Evolutionary conservation across 805 yeast species (phyloP), one percentile per base, ranked within the genome.

Genomic region (Nakazawaea wyomingensis): DNA sequence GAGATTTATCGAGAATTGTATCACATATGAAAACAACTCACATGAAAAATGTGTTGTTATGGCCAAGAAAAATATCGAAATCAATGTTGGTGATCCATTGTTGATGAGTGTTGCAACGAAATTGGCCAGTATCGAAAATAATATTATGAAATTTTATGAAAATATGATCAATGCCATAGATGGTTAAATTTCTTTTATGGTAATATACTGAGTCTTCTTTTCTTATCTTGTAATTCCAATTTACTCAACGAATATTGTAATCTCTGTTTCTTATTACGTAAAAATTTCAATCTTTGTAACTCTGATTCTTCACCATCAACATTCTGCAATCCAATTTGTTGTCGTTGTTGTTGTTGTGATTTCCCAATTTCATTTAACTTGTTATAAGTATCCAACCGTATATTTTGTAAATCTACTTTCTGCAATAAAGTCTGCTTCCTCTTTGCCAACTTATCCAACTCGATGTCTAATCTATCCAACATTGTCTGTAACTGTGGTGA

Each of bases 11-110:
- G 79, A 82, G 14, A 71, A 82, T 47, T 77, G 85, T 43, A 62
- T 80, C 13, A 82, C 89, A 0, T 82, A 73, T 56, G 64, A 74
- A 45, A 64, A 67, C 33, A 67, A 64, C 39, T 46, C 50, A 6
- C 54, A 54, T 10, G 37, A 50, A 2, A 58, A 66, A 5, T 43
- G 45, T 50, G 87, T 82, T 34, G 89, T 82, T 20, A 76, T 78
- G 54, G 78, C 82, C 20, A 62, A 65, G 47, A 81, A 75, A 46
- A 78, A 76, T 44, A 62, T 80, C 18, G 78, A 77, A 46, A 78
- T 80, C 3, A 70, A 78, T 21, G 73, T 82, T 3, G 80, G 84
- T 19, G 91, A 84, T 52, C 90, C 90, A 2, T 69, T 76, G 7
- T 57, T 84, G 41, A 65, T 82, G 30, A 75, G 83, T 39, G 72